phyloP scores from a whole-genome alignment of 1,284 basidiomycete species.

The Austropuccinia psidii region DNA sequence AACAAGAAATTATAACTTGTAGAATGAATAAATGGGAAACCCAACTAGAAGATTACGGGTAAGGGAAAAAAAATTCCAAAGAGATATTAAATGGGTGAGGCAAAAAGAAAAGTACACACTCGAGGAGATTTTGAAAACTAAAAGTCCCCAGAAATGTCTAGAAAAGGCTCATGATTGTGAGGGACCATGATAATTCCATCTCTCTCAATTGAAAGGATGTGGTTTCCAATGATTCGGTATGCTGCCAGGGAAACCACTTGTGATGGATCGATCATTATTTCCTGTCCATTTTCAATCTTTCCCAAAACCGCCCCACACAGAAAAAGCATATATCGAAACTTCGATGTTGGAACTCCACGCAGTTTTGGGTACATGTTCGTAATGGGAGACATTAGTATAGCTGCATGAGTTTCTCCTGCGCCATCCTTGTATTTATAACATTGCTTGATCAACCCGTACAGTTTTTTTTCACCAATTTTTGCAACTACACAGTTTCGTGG shows the following conservation, averaged over 20 bases:
- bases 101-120: too few relatives aligned
- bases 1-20: too few relatives aligned
- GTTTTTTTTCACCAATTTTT: not conserved
- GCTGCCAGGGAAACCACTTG: not conserved
- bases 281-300: not conserved
- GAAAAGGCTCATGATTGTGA: not conserved
- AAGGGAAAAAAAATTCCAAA: too few relatives aligned
- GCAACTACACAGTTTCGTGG: conserved; percentile 13
- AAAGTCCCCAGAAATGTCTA: not conserved
- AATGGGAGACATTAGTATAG: not conserved
- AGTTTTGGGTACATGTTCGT: not conserved
- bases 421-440: not conserved
- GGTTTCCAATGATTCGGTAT: not conserved
- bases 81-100: too few relatives aligned
- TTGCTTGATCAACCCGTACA: conserved; percentile 3
- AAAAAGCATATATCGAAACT: not conserved
- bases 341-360: not conserved
- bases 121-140: too few relatives aligned
- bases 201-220: not conserved
- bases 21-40: too few relatives aligned
- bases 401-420: not conserved
- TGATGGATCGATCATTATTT: not conserved
- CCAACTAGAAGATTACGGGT: too few relatives aligned
- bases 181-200: not conserved
- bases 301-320: not conserved